phyloP scores from a whole-genome alignment of 495 filamentous ascomycete species.

The Hypomontagnella submonticulosa region DNA sequence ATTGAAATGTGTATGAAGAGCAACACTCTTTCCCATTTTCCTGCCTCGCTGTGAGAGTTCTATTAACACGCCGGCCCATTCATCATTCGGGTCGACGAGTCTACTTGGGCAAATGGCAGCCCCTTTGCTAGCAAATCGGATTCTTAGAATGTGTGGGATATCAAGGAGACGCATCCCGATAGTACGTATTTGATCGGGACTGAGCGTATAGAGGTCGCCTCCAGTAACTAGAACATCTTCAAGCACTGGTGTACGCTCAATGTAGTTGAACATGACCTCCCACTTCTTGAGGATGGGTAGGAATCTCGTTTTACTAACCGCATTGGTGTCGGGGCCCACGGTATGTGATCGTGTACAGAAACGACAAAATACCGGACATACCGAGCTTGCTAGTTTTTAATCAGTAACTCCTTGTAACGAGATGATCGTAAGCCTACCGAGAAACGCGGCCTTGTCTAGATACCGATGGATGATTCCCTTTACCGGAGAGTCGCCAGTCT shows the following conservation, averaged over 20 bases:
- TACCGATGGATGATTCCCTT: constrained; percentile 57
- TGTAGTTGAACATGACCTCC: constrained; percentile 53
- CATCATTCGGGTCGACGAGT: constrained; percentile 52
- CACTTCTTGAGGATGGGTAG: constrained; percentile 50
- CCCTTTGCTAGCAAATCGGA: constrained; percentile 58
- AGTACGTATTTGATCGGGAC: constrained; percentile 9
- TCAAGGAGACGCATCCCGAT: constrained; percentile 7
- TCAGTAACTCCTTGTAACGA: not conserved
- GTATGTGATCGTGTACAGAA: constrained; percentile 58
- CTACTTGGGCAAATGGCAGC: constrained; percentile 51
- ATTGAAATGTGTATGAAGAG: constrained; percentile 62
- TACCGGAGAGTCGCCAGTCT: constrained; percentile 51
- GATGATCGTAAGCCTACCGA: constrained; percentile 46
- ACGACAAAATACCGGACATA: constrained; percentile 57
- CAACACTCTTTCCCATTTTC: constrained; percentile 54
- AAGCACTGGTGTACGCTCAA: constrained; percentile 48
- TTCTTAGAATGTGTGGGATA: constrained; percentile 34
- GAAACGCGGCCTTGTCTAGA: constrained; percentile 55
- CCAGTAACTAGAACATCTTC: constrained; percentile 59
- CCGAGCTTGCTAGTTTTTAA: constrained; percentile 43
- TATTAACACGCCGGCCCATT: constrained; percentile 53
- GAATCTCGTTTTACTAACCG: constrained; percentile 49
- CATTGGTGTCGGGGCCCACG: constrained; percentile 52
- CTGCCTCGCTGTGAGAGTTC: constrained; percentile 45
- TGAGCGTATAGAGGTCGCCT: constrained; percentile 54